Conservation (phyloP, 495 filamentous ascomycete species). For the Lasiosphaeriaceae sp. region DNA sequence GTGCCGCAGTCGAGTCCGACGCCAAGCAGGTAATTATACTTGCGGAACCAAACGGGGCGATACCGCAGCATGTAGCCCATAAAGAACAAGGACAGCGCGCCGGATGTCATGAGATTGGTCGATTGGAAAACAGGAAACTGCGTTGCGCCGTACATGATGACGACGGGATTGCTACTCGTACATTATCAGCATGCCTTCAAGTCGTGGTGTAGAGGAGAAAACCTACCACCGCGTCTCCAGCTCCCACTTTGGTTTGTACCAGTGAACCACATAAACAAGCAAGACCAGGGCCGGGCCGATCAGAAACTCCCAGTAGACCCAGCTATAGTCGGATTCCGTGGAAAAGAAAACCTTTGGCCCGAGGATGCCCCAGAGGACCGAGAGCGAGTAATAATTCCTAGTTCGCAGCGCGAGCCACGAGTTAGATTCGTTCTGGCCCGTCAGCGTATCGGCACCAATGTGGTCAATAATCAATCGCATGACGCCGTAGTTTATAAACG, state of each 20-base stretch:
- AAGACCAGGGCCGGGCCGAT: slow-evolving; percentile 9
- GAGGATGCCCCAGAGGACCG: slow-evolving; percentile 17
- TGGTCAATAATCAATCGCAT: slow-evolving; percentile 23
- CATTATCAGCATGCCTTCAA: too few relatives aligned
- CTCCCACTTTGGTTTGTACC: slow-evolving; percentile 9
- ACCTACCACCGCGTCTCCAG: slow-evolving; percentile 1
- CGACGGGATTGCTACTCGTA: slow-evolving; percentile 7
- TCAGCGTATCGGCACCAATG: slow-evolving; percentile 5
- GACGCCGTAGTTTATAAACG: slow-evolving; percentile 34
- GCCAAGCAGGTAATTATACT: slow-evolving; percentile 53
- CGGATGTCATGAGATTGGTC: slow-evolving; percentile 14
- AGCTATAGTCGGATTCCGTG: not conserved
- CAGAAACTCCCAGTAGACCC: slow-evolving; percentile 10
- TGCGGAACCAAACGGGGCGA: slow-evolving; percentile 20
- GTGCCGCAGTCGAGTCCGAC: slow-evolving; percentile 52
- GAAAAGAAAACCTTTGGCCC: slow-evolving; percentile 10
- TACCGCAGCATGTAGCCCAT: slow-evolving; percentile 18
- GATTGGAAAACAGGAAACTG: slow-evolving; percentile 19
- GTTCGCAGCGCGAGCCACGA: slow-evolving; percentile 9
- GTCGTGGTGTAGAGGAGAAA: too few relatives aligned
- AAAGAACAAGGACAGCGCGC: slow-evolving; percentile 10
- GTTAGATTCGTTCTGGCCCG: slow-evolving; percentile 1
- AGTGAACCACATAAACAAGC: slow-evolving; percentile 8
- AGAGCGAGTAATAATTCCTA: slow-evolving; percentile 20
- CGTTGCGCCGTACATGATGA: slow-evolving; percentile 14